Percentiles rank a stretch among this genome's conserved stretches.
These are phyloP conservation scores for Colletotrichum viniferum DNA, from an alignment of 2,329 filamentous ascomycete genomes.

Conservation along the genomic window DNA sequence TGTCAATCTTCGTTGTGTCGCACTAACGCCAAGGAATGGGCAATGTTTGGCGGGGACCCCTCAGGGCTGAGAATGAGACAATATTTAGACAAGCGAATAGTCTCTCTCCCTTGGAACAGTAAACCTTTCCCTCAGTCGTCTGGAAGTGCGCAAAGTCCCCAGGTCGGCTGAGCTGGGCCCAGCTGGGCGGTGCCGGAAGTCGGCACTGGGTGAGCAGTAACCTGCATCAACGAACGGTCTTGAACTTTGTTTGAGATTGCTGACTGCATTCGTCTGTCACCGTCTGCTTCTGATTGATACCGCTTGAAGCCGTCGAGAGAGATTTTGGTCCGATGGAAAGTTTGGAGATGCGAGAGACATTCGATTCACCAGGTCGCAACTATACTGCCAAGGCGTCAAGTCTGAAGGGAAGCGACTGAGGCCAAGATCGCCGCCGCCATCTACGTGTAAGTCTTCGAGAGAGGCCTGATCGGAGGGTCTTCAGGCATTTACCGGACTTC, in stretches of 20 bases:
- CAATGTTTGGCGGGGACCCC: background rate
- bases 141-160: background rate
- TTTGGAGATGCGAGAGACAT: background rate
- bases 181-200: background rate
- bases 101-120: background rate
- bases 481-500: background rate
- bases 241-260: background rate
- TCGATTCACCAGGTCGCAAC: background rate
- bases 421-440: background rate
- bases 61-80: slow-evolving; percentile 3
- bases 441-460: background rate
- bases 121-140: background rate
- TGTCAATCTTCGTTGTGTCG: background rate
- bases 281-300: background rate
- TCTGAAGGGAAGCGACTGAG: background rate
- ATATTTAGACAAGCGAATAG: background rate
- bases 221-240: background rate
- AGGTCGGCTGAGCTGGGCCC: background rate
- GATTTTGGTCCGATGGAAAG: background rate
- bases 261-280: background rate
- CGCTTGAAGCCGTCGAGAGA: background rate
- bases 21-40: background rate
- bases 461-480: accelerated
- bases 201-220: background rate
- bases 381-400: background rate